Base-by-base conservation (phyloP, 495 filamentous ascomycete genomes). In the Parachaetomium inaequale region DNA sequence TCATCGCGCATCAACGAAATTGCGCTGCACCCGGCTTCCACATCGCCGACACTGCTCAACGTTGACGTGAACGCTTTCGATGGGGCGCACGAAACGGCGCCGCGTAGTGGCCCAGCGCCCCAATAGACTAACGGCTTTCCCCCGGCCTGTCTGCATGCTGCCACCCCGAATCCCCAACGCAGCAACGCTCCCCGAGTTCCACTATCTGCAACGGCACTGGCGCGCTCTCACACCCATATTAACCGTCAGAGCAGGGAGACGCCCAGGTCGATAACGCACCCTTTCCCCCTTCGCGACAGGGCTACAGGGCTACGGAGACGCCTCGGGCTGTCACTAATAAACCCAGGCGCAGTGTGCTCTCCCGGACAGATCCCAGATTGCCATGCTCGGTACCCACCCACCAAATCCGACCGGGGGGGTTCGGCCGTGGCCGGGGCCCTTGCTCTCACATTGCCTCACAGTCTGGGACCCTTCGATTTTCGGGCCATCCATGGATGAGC, bases 381-480 rank as follows among this genome's bases (percentile, higher is more conserved):
- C 51, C 51, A 23, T 7, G 23, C 25, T 19, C 51, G n/a, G 42
- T 14, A 19, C 31, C 31, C 51, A 54, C 42, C 38, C n/a, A 12
- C 59, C 65, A 59, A 43, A 54, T 59, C 66, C 59, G 68, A 68
- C 66, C 56, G 56, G 70, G 70, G 65, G 64, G 64, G 21, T 55
- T 36, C 8, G 50, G 21, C 50, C n/a, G 23, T 36, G 58, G 46
- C 58, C 58, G 21, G 58, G 58, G 58, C 34, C 25, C 64, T 70
- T 70, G 70, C 70, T 72, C 70, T 72, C 63, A 69, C 71, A 70
- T 73, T 68, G 63, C 59, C 67, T 64, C 19, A 46, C 42, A 46
- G 42, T 6, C 32, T 11, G 11, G 32, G 6, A 68, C 66, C 68
- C 70, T 74, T 72, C 63, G 68, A 71, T 74, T 74, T 67, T 66